Conservation (phyloP, 2,329 filamentous ascomycete genomes). For the Aplosporella prunicola region DNA sequence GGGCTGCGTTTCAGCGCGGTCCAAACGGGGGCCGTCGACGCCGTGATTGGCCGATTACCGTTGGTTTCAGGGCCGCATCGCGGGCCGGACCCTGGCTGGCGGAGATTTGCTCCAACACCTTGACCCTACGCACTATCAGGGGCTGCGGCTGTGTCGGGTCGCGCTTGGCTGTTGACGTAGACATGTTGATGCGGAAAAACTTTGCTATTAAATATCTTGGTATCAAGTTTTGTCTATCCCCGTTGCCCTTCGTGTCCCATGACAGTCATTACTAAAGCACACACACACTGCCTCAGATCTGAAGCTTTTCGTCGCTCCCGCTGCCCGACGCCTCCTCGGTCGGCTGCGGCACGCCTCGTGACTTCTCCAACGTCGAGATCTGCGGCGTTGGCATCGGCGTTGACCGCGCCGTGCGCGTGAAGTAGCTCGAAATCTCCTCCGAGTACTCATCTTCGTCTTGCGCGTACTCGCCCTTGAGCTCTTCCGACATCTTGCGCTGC, state of each 20-base stretch:
- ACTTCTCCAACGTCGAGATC: constrained; percentile 15
- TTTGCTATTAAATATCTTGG: neutral
- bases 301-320: constrained; percentile 10
- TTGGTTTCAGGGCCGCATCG: too few relatives aligned
- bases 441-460: constrained; percentile 24
- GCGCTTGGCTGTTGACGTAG: too few relatives aligned
- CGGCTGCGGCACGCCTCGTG: constrained; percentile 9
- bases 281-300: neutral
- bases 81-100: too few relatives aligned
- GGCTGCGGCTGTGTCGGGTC: too few relatives aligned
- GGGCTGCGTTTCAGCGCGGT: too few relatives aligned
- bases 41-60: too few relatives aligned
- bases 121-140: too few relatives aligned
- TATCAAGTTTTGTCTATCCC: neutral
- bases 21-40: too few relatives aligned
- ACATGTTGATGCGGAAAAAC: neutral
- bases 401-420: constrained; percentile 15
- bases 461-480: constrained; percentile 29
- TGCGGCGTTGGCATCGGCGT: constrained; percentile 10
- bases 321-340: constrained; percentile 10
- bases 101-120: too few relatives aligned
- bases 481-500: constrained; percentile 42
- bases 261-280: neutral
- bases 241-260: neutral
- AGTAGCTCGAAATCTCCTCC: constrained; percentile 26